Base-by-base conservation (phyloP, 2,329 filamentous ascomycete species). In the Phyllosticta citribraziliensis region DNA sequence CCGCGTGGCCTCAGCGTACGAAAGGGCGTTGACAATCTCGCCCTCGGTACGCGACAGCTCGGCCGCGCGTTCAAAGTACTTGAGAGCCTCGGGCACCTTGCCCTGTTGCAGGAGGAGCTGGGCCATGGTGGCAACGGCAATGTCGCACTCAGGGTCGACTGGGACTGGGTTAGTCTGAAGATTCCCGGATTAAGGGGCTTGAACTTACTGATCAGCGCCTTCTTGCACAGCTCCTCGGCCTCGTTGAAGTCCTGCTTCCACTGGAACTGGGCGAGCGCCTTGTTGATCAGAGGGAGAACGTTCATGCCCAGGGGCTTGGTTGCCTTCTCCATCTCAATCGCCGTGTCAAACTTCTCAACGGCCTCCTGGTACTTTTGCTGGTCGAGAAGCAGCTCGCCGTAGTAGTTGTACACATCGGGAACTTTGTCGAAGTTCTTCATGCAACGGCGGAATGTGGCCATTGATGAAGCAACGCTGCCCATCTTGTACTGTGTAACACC, bases 401-500 rank as follows among this genome's bases (percentile, higher is more conserved):
- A 97, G 84, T 99, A 99, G 83, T 99, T 99, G 83, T 97, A 99
- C 51, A 97, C 94, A 72, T 99, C 94, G 5, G 93, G 92, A 11
- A 96, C 90, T 73, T 93, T 89, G 71, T 91, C 89, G 72, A 99
- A 99, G 79, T 96, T 97, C 87, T 97, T 99, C 75, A 97, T 92
- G 76, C 91, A 96, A 65, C 92, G 84, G 68, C 93, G 86, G 86
- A 99, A 97, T 5, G 94, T 99, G 40, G 94, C 93, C 91, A 97
- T 97, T 55, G 92, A 96, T 9, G 92, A 97, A 8, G 94, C 94
- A 62, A 99, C 89, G 30, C 91, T 96, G 67, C 94, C 94, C 88
- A 97, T 95, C 86, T 99, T 99, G 82, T 99, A 99, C 78, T 99
- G 94, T 56, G 94, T 99, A 58, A 99, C 94, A 74, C 94, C 94